A percentile compares a stretch with the other conserved stretches of the same genome.
Evolutionary conservation across 257 asterid species (phyloP).

Genomic region (Mitragyna speciosa): DNA sequence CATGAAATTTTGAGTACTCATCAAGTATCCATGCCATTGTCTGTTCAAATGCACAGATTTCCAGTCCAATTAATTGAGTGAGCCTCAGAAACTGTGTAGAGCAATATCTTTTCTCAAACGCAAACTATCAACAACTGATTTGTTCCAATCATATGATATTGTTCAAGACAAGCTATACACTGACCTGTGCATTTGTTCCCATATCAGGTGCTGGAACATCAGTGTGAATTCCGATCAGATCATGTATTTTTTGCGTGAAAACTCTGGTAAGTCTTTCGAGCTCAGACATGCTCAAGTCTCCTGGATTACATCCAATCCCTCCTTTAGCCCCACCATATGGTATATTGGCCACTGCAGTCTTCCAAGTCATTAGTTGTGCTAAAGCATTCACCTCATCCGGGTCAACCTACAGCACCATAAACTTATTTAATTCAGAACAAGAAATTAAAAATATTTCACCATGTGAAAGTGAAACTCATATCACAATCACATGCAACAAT

Average conservation of each 20-base stretch:
- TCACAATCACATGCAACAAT: neutral
- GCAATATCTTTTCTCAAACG: neutral
- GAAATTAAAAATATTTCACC: neutral
- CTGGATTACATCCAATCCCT: constrained; percentile 85
- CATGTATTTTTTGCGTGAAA: constrained; percentile 64
- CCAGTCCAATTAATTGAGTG: neutral
- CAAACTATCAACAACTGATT: neutral
- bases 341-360: constrained; percentile 91
- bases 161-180: neutral
- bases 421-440: neutral
- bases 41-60: constrained; percentile 25
- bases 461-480: neutral
- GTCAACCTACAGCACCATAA: constrained; percentile 55
- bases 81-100: neutral
- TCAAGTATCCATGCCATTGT: constrained; percentile 81
- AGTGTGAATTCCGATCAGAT: constrained; percentile 52
- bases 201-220: constrained; percentile 78
- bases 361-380: constrained; percentile 98
- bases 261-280: constrained; percentile 67
- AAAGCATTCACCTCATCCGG: constrained; percentile 94
- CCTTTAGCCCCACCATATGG: constrained; percentile 99
- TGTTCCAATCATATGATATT: neutral
- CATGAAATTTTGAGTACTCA: constrained; percentile 69
- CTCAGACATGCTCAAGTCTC: constrained; percentile 67
- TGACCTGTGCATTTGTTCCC: constrained; percentile 62